phyloP scores from a whole-genome alignment of 2,329 filamentous ascomycete genomes.

The Aspergillus cejpii region DNA sequence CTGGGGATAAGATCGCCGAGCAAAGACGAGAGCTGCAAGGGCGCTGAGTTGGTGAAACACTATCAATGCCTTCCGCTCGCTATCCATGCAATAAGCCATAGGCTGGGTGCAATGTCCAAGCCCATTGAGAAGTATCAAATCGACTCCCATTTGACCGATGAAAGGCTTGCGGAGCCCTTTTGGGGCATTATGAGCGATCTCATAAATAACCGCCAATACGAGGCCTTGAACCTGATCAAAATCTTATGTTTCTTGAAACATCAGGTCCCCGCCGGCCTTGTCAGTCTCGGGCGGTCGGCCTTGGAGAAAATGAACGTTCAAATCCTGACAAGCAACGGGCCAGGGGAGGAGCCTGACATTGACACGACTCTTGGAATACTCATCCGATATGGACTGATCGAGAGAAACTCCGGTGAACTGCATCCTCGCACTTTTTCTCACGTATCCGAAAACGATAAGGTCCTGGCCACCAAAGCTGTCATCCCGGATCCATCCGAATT shows the following conservation, averaged over 20 bases:
- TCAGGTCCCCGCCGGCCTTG: slow-evolving; percentile 59
- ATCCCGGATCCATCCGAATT: slow-evolving; percentile 30
- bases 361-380: slow-evolving; percentile 43
- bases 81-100: slow-evolving; percentile 59
- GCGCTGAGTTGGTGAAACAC: slow-evolving; percentile 56
- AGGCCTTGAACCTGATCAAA: slow-evolving; percentile 59
- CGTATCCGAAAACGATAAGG: slow-evolving; percentile 18
- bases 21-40: slow-evolving; percentile 50
- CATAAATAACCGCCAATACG: slow-evolving; percentile 35
- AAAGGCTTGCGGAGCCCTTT: slow-evolving; percentile 48
- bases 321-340: slow-evolving; percentile 34
- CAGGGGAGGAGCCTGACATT: slow-evolving; percentile 35
- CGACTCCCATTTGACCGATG: slow-evolving; percentile 51
- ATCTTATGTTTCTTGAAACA: slow-evolving; percentile 60
- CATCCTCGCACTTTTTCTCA: slow-evolving; percentile 15
- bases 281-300: slow-evolving; percentile 47
- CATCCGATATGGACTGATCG: slow-evolving; percentile 43
- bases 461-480: slow-evolving; percentile 17
- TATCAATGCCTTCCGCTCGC: slow-evolving; percentile 62
- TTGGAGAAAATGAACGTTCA: slow-evolving; percentile 31
- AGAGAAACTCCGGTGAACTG: slow-evolving; percentile 32
- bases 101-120: slow-evolving; percentile 55
- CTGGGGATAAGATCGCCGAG: slow-evolving; percentile 54
- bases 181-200: slow-evolving; percentile 46
- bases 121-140: slow-evolving; percentile 55